phyloP scores from a whole-genome alignment of 228 moss, liverwort and hornwort genomes.

The Sphagnum fallax region DNA sequence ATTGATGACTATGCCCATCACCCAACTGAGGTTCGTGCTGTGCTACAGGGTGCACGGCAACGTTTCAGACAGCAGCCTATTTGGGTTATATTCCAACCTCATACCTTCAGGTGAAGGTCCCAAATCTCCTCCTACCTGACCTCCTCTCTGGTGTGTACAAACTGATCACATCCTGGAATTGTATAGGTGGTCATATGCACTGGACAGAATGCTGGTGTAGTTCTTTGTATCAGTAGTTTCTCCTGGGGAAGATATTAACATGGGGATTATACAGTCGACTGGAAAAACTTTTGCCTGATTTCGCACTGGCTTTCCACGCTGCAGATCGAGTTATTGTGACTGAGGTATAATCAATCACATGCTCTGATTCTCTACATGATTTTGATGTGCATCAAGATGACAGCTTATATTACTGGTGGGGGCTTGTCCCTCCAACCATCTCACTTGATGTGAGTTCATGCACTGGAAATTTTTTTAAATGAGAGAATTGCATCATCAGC shows the following conservation, averaged over 20 bases:
- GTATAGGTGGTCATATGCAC: background rate
- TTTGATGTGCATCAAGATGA: too few species aligned
- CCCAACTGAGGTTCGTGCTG: slow-evolving; percentile 93
- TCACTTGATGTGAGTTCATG: too few species aligned
- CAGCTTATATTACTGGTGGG: too few species aligned
- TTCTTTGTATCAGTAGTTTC: background rate
- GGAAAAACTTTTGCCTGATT: slow-evolving; percentile 70
- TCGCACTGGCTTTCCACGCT: slow-evolving; percentile 89
- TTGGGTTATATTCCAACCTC: slow-evolving; percentile 99
- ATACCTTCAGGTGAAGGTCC: slow-evolving; percentile 64
- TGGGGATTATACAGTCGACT: slow-evolving; percentile 50
- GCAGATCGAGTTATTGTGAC: slow-evolving; percentile 97
- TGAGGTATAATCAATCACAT: slow-evolving; percentile 32
- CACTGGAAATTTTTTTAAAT: too few species aligned
- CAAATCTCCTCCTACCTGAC: background rate
- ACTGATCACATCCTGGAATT: background rate
- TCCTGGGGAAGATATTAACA: background rate
- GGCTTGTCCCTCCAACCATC: too few species aligned
- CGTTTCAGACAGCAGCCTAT: slow-evolving; percentile 82
- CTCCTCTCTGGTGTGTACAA: background rate
- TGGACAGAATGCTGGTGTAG: too few species aligned
- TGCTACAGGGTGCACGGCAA: slow-evolving; percentile 96
- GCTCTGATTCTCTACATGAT: too few species aligned
- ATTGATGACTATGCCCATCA: slow-evolving; percentile 97
- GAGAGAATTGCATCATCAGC: too few species aligned